A percentile compares a stretch with the other conserved stretches of the same genome.
phyloP scores from a whole-genome alignment of 1,284 basidiomycete species.

The Sanghuangporus baumii region DNA sequence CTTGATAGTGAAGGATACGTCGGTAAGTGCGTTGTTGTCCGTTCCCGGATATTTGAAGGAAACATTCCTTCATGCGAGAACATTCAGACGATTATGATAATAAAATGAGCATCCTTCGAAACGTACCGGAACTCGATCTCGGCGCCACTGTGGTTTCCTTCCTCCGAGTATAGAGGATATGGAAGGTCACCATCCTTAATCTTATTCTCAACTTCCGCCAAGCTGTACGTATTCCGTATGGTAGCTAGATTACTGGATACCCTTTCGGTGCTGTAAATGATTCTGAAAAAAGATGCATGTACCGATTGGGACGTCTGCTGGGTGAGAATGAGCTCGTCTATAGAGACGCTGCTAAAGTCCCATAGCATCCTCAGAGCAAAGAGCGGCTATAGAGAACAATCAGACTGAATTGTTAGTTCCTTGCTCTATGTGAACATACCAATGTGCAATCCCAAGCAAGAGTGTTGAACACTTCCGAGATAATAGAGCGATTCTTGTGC shows the following conservation, averaged over 20 bases:
- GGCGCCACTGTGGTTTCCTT: slow-evolving; percentile 6
- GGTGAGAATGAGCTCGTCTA: slow-evolving; percentile 17
- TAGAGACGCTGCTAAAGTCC: slow-evolving; percentile 18
- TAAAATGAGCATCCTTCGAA: background rate
- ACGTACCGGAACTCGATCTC: slow-evolving; percentile 17
- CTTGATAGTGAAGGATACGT: slow-evolving; percentile 38
- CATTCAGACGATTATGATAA: background rate
- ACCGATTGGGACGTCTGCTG: slow-evolving; percentile 19
- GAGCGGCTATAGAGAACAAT: slow-evolving; percentile 14
- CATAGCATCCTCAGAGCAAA: slow-evolving; percentile 21
- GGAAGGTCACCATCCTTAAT: background rate
- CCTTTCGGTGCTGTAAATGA: background rate
- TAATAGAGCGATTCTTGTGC: background rate
- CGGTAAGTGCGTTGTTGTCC: slow-evolving; percentile 32
- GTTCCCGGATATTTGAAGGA: slow-evolving; percentile 42
- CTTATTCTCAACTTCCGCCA: background rate
- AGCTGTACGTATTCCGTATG: background rate
- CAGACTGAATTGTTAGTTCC: background rate
- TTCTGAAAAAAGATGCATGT: slow-evolving; percentile 4
- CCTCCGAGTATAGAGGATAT: background rate
- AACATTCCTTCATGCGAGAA: slow-evolving; percentile 30
- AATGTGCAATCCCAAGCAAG: background rate
- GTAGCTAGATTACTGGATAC: slow-evolving; percentile 4
- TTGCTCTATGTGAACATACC: background rate
- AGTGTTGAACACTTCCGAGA: background rate